Percentiles rank a stretch among this genome's conserved stretches.
phyloP scores from a whole-genome alignment of 2,329 filamentous ascomycete species.

The Thermothelomyces thermophilus region DNA sequence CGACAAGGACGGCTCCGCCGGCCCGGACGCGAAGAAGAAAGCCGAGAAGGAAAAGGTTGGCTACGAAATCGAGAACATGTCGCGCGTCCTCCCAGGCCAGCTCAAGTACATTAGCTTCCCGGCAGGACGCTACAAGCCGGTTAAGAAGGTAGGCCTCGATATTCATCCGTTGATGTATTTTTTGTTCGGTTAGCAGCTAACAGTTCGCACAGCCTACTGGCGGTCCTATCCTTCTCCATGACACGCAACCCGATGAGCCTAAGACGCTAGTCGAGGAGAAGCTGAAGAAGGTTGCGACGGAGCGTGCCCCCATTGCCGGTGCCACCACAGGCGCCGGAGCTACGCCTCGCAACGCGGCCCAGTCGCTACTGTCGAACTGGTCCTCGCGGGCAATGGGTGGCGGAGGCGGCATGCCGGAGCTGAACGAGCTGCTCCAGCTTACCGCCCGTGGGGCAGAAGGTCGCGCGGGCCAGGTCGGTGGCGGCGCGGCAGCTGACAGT shows the following conservation, averaged over 20 bases:
- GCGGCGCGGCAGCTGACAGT: conserved; percentile 49
- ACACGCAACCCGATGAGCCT: conserved; percentile 70
- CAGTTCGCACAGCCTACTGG: conserved; percentile 65
- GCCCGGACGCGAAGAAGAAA: conserved; percentile 73
- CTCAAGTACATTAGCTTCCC: conserved; percentile 95
- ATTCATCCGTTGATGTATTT: conserved; percentile 3
- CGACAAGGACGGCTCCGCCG: conserved; percentile 50
- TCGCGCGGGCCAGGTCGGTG: conserved; percentile 20
- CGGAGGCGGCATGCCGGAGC: conserved; percentile 31
- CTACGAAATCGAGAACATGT: conserved; percentile 96
- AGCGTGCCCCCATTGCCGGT: conserved; percentile 51
- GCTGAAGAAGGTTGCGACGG: conserved; percentile 69
- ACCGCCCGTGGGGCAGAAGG: conserved; percentile 30
- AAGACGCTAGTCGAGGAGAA: conserved; percentile 86
- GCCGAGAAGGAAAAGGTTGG: conserved; percentile 92
- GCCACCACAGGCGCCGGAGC: conserved; percentile 17
- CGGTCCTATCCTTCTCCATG: conserved; percentile 83
- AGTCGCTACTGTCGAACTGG: conserved; percentile 25
- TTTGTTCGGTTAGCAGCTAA: conserved; percentile 33
- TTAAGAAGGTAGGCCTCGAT: conserved; percentile 61
- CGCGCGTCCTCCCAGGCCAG: conserved; percentile 82
- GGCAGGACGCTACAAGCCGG: conserved; percentile 83
- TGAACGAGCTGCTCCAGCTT: conserved; percentile 40
- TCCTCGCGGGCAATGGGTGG: conserved; percentile 10
- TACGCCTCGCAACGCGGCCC: conserved; percentile 23